phyloP scores from a whole-genome alignment of 345 rosid species.

The Gossypium australe region DNA sequence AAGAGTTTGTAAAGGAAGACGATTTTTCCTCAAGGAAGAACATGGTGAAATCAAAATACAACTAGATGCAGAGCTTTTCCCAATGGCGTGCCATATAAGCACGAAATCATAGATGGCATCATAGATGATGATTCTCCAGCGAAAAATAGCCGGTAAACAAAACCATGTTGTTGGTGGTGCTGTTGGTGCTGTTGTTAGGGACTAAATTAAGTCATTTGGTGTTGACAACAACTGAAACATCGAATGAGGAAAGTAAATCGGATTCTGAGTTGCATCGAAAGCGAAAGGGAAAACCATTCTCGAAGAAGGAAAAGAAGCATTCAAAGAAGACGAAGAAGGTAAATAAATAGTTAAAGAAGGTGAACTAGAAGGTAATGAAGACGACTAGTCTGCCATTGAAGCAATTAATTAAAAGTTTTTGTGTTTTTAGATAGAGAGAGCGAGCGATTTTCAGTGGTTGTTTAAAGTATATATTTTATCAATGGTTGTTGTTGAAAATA shows the following conservation, averaged over 20 bases:
- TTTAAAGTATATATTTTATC: neutral
- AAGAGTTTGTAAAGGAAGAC: conserved; percentile 34
- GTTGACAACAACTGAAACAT: conserved; percentile 28
- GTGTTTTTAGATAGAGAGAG: conserved; percentile 16
- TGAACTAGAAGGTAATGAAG: conserved; percentile 6
- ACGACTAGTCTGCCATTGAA: conserved; percentile 13
- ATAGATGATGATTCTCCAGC: conserved; percentile 19
- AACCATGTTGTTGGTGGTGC: conserved; percentile 20
- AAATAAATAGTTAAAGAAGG: conserved; percentile 14
- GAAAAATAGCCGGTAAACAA: conserved; percentile 29
- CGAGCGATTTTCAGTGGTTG: conserved; percentile 2
- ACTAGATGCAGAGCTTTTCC: conserved; percentile 33
- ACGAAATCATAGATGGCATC: too few relatives aligned
- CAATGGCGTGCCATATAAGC: neutral
- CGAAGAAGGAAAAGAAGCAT: conserved; percentile 22
- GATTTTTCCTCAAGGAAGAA: conserved; percentile 14
- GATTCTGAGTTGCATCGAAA: conserved; percentile 35
- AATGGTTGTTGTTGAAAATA: conserved; percentile 43
- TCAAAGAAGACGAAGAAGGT: conserved; percentile 14
- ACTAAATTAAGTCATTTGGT: conserved; percentile 71
- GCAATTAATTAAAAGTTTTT: neutral
- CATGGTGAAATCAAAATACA: conserved; percentile 26
- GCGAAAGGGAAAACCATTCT: conserved; percentile 51
- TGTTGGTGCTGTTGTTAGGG: conserved; percentile 28
- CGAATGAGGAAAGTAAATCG: conserved; percentile 34